Evolutionary conservation across 371 early-diverging fungal species (phyloP).

Genomic region (Saksenaea vasiformis): DNA sequence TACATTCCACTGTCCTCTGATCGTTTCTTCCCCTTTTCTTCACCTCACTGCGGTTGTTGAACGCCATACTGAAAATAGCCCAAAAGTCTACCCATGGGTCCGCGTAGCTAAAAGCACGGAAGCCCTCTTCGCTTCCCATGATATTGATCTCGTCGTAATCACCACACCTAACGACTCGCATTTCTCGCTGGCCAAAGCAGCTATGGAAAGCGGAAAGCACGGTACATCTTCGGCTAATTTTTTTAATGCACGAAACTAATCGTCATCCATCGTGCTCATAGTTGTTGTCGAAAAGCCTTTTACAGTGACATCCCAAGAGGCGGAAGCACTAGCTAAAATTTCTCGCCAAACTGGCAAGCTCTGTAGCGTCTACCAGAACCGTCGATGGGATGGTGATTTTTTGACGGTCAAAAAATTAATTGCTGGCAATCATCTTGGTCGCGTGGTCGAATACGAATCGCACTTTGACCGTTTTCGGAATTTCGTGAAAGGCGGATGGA

Average conservation of each 20-base stretch:
- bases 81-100: constrained; percentile 53
- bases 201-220: constrained; percentile 69
- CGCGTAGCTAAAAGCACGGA: constrained; percentile 54
- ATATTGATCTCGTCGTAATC: constrained; percentile 72
- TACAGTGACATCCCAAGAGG: constrained; percentile 64
- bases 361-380: constrained; percentile 78
- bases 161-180: constrained; percentile 76
- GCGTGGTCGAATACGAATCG: constrained; percentile 72
- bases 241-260: neutral
- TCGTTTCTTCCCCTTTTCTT: constrained; percentile 55
- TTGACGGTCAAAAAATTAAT: constrained; percentile 69
- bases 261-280: neutral
- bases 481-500: constrained; percentile 73
- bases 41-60: constrained; percentile 64
- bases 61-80: constrained; percentile 48
- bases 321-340: constrained; percentile 53
- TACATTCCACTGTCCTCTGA: constrained; percentile 72
- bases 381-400: constrained; percentile 85
- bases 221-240: constrained; percentile 25
- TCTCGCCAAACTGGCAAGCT: constrained; percentile 60
- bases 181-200: constrained; percentile 59
- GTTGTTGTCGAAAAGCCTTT: constrained; percentile 83
- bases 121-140: constrained; percentile 51
- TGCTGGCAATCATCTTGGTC: constrained; percentile 54
- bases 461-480: constrained; percentile 79